Percentiles rank a stretch among this genome's conserved stretches.
Conservation (phyloP, 345 rosid genomes). For the Firmiana major region DNA sequence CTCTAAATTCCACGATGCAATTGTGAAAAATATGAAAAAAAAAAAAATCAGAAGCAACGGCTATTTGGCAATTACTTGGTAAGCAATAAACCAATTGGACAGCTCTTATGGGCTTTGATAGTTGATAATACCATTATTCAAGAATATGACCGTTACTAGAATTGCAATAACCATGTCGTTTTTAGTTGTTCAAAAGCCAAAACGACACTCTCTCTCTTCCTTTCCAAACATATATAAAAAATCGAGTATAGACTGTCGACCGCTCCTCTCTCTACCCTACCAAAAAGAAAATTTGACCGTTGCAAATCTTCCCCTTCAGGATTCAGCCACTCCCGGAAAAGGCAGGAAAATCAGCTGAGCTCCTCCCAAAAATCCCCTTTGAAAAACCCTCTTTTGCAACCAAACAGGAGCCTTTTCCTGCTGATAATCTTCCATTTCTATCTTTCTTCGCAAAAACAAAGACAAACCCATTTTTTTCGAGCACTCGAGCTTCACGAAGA, state of each 20-base stretch:
- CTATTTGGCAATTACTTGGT: neutral
- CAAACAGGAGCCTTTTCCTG: constrained; percentile 27
- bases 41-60: constrained; percentile 7
- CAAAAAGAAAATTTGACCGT: constrained; percentile 40
- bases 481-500: neutral
- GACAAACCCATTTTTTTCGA: neutral
- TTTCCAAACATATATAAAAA: neutral
- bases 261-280: constrained; percentile 21
- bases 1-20: no score
- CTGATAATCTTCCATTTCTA: constrained; percentile 28
- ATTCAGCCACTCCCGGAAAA: neutral
- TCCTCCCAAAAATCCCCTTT: constrained; percentile 31
- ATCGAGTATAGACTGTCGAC: no score
- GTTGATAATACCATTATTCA: neutral
- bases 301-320: constrained; percentile 24
- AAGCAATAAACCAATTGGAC: neutral
- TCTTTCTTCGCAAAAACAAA: constrained; percentile 40
- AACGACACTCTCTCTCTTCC: neutral
- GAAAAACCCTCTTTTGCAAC: constrained; percentile 23
- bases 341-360: constrained; percentile 1
- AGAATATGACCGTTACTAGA: constrained; percentile 23
- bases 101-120: neutral
- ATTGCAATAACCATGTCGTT: neutral
- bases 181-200: neutral
- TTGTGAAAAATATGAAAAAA: neutral